Evolutionary conservation across 2,329 filamentous ascomycete genomes (phyloP), one percentile per base, ranked within the genome.

Genomic region (Botrytis galanthina): DNA sequence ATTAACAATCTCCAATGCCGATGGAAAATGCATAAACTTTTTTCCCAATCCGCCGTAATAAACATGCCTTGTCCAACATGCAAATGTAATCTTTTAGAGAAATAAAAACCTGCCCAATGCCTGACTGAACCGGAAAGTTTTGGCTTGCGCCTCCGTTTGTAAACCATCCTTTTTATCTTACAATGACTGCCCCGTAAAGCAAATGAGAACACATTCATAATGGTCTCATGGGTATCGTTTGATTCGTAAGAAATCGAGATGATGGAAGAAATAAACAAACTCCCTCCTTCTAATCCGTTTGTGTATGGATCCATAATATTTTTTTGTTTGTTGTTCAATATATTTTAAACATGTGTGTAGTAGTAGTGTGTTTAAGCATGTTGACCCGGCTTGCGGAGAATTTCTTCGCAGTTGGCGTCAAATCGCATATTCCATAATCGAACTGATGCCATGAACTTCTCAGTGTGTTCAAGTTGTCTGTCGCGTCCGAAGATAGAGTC

Each of bases 401-500:
- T 95, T 42, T 95, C 93, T 80, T 97, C 93, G 84, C 94, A 97
- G 86, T 98, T 98, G 82, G 93, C 93, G 80, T 98, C 94, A 83
- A 98, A 99, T 64, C 95, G 92, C 84, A 97, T 90, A 82, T 93
- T 94, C 93, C 95, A 99, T 8, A 80, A 73, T 32, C 78, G 76
- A n/a, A 79, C 78, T 5, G 78, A 78, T 12, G 93, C 90, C 94
- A 98, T 98, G 83, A 98, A 90, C 83, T 92, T 93, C 86, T 98
- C 94, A 3, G 95, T 98, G 83, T 91, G 91, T 82, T 95, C 91
- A 72, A 98, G 87, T 84, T 98, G 93, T 76, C 94, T 89, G 81
- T 98, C 95, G 76, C 92, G 91, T 77, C 95, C 95, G 79, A 98
- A 98, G 79, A 99, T 93, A 70, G 94, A 95, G 82, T 98, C 92